phyloP scores from a whole-genome alignment of 148 eudicot genomes.

The Polygonum maritimum region DNA sequence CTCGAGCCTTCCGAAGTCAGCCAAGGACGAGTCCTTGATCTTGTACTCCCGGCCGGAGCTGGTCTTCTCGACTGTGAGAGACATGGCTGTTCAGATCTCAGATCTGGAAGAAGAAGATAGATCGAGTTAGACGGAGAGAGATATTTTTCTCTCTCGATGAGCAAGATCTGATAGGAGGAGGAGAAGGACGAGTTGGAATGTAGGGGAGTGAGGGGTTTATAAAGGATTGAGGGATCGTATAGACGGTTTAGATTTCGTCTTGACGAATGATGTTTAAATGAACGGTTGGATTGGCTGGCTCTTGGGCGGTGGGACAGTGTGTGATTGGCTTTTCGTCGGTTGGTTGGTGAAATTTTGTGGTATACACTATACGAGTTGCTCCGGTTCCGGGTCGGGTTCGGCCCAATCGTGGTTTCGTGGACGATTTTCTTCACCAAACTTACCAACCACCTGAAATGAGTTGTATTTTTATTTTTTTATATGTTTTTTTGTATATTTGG shows the following conservation, averaged over 20 bases:
- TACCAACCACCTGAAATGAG: no score
- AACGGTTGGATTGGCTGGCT: neutral
- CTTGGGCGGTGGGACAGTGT: neutral
- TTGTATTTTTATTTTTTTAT: no score
- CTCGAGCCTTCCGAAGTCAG: slow-evolving; percentile 95
- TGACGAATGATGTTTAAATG: neutral
- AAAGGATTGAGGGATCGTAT: slow-evolving; percentile 27
- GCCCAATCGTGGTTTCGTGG: neutral
- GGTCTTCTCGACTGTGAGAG: slow-evolving; percentile 78
- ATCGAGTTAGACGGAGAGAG: neutral
- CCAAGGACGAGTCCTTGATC: slow-evolving; percentile 94
- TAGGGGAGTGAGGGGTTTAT: slow-evolving; percentile 20
- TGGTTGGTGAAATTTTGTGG: neutral
- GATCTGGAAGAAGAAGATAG: slow-evolving; percentile 3
- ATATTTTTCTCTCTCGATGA: slow-evolving; percentile 3
- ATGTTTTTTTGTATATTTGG: no score
- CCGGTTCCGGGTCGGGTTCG: neutral
- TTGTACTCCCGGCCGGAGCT: slow-evolving; percentile 86
- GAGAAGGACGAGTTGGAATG: neutral
- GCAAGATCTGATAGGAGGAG: slow-evolving; percentile 1
- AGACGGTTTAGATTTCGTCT: slow-evolving; percentile 29
- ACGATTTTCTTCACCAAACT: neutral
- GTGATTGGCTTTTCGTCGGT: neutral
- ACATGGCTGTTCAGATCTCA: slow-evolving; percentile 25
- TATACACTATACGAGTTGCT: slow-evolving; percentile 1